phyloP scores from a whole-genome alignment of 2,329 filamentous ascomycete species.

The Fusarium denticulatum region DNA sequence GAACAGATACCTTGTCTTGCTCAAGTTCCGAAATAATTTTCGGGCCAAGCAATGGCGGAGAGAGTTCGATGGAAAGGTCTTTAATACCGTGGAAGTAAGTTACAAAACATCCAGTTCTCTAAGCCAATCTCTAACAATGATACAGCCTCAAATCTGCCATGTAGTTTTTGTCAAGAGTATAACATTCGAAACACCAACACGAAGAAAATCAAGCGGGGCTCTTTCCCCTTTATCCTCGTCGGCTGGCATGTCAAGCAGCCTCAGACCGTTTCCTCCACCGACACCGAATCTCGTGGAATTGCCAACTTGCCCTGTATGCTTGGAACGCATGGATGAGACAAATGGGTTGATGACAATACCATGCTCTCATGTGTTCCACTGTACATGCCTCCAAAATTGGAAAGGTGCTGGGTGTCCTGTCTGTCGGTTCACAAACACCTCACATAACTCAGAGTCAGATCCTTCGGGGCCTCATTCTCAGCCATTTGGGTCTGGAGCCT shows the following conservation, averaged over 20 bases:
- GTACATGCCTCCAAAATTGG: conserved; percentile 96
- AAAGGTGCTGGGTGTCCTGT: conserved; percentile 93
- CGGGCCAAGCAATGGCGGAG: conserved; percentile 82
- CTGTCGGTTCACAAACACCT: conserved; percentile 81
- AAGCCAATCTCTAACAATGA: conserved; percentile 24
- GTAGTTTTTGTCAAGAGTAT: conserved; percentile 95
- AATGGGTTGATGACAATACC: conserved; percentile 94
- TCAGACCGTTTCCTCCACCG: conserved; percentile 70
- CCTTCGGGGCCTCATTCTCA: conserved; percentile 60
- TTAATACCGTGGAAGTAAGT: conserved; percentile 86
- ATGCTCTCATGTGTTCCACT: conserved; percentile 98
- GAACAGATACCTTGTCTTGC: conserved; percentile 93
- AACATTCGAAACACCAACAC: conserved; percentile 75
- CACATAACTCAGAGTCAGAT: conserved; percentile 51
- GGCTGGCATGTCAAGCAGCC: conserved; percentile 53
- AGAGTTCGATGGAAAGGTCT: conserved; percentile 91
- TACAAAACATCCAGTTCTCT: not conserved
- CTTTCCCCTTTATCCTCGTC: conserved; percentile 67
- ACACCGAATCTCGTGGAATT: conserved; percentile 90
- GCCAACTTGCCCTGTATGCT: conserved; percentile 93
- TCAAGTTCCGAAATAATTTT: conserved; percentile 86
- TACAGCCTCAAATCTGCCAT: conserved; percentile 88
- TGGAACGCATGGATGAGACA: conserved; percentile 98
- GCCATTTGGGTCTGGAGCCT: conserved; percentile 67
- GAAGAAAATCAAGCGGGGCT: conserved; percentile 59